Evolutionary conservation across 1,139 yeast genomes (phyloP).

Genomic region (Pichiaceae sp.): DNA sequence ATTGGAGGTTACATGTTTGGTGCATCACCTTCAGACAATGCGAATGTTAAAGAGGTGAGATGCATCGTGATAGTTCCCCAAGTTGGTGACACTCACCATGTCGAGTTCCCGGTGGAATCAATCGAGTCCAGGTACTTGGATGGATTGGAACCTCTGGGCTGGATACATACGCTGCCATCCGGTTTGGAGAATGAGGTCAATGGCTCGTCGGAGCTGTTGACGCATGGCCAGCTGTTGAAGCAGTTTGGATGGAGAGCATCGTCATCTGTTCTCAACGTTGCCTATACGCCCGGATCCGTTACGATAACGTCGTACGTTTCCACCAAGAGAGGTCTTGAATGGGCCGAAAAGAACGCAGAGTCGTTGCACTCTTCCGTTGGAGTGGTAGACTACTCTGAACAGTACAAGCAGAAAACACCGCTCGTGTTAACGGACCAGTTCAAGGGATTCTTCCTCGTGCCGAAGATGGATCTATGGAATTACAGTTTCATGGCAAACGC

Average conservation of each 20-base stretch:
- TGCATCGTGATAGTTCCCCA: slow-evolving; percentile 84
- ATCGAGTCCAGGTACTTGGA: slow-evolving; percentile 33
- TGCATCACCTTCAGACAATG: slow-evolving; percentile 58
- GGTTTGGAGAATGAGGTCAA: slow-evolving; percentile 39
- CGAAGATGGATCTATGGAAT: slow-evolving; percentile 83
- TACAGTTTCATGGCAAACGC: slow-evolving; percentile 82
- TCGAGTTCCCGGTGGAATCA: slow-evolving; percentile 48
- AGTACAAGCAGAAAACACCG: slow-evolving; percentile 59
- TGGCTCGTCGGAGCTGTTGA: slow-evolving; percentile 66
- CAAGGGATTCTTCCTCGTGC: slow-evolving; percentile 80
- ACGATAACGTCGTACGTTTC: slow-evolving; percentile 62
- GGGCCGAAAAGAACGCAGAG: slow-evolving; percentile 70
- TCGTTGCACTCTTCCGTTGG: slow-evolving; percentile 24
- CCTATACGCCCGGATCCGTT: slow-evolving; percentile 80
- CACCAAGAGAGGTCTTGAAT: slow-evolving; percentile 56
- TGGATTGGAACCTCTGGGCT: slow-evolving; percentile 59
- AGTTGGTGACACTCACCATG: slow-evolving; percentile 61
- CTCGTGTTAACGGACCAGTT: slow-evolving; percentile 67
- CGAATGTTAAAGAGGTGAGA: slow-evolving; percentile 67
- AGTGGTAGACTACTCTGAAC: slow-evolving; percentile 38
- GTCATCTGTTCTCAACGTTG: slow-evolving; percentile 53
- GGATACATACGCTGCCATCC: slow-evolving; percentile 73
- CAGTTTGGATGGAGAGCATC: slow-evolving; percentile 26
- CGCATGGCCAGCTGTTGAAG: slow-evolving; percentile 41
- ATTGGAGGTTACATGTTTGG: slow-evolving; percentile 82